A percentile compares a stretch with the other conserved stretches of the same genome.
Conservation (phyloP, 2,329 filamentous ascomycete species). For the Paracoccidioides lutzii region DNA sequence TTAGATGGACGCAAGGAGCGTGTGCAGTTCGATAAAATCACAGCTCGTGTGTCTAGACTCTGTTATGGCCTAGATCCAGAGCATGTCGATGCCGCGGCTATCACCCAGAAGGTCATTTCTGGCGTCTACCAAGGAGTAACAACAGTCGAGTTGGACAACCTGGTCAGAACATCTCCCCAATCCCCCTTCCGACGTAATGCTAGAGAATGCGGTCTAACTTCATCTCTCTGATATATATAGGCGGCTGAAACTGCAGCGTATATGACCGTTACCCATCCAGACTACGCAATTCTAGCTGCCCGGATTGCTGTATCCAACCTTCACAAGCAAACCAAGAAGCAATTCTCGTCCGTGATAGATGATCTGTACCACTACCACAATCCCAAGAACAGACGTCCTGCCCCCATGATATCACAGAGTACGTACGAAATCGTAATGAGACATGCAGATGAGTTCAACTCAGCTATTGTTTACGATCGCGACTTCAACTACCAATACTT, state of each 20-base stretch:
- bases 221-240: slow-evolving; percentile 34
- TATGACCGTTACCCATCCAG: slow-evolving; percentile 98
- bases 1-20: slow-evolving; percentile 98
- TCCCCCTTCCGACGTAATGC: slow-evolving; percentile 9
- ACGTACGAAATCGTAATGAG: slow-evolving; percentile 91
- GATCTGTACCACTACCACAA: slow-evolving; percentile 96
- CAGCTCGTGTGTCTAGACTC: slow-evolving; percentile 88
- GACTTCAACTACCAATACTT: slow-evolving; percentile 99
- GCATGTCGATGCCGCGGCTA: slow-evolving; percentile 93
- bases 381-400: slow-evolving; percentile 69
- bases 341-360: slow-evolving; percentile 88
- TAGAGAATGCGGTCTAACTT: slow-evolving; percentile 2
- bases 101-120: slow-evolving; percentile 98
- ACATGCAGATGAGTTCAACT: slow-evolving; percentile 94
- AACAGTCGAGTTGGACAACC: slow-evolving; percentile 88
- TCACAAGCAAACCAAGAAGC: slow-evolving; percentile 99
- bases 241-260: slow-evolving; percentile 97
- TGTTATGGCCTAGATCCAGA: slow-evolving; percentile 94
- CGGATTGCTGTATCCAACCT: slow-evolving; percentile 98
- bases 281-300: slow-evolving; percentile 95
- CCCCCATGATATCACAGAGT: slow-evolving; percentile 88
- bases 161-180: slow-evolving; percentile 47
- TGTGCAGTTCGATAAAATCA: slow-evolving; percentile 99
- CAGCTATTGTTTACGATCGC: slow-evolving; percentile 95
- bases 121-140: slow-evolving; percentile 98